A percentile compares a stretch with the other conserved stretches of the same genome.
phyloP scores from a whole-genome alignment of 1,139 yeast species.

The Suhomyces wounanorum region DNA sequence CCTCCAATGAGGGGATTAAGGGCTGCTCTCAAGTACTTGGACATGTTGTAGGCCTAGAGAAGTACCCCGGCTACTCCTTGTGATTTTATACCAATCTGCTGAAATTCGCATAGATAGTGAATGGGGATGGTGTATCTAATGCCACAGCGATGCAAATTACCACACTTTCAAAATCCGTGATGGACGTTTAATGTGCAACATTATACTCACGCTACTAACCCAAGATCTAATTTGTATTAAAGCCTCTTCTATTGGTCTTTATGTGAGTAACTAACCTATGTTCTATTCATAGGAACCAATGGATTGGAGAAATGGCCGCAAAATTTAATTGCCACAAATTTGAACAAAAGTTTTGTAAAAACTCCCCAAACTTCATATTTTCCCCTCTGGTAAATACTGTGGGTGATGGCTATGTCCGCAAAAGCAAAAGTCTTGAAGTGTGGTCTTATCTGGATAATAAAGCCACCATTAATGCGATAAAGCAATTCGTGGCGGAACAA shows the following conservation, averaged over 20 bases:
- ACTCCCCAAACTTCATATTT: background rate
- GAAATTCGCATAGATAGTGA: background rate
- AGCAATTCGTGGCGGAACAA: background rate
- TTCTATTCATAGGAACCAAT: background rate
- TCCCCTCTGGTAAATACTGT: background rate
- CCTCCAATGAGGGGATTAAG: constrained; percentile 8
- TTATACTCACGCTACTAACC: background rate
- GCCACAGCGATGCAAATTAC: constrained; percentile 1
- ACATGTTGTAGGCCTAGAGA: background rate
- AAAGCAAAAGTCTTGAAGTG: background rate
- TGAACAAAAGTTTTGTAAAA: background rate
- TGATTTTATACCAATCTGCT: background rate
- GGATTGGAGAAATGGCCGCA: background rate
- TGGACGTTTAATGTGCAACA: background rate
- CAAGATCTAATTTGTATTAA: background rate
- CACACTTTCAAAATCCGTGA: background rate
- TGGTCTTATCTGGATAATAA: background rate
- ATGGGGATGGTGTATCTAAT: background rate
- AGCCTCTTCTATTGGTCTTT: background rate
- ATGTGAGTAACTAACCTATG: background rate
- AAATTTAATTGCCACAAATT: background rate
- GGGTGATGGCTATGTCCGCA: background rate
- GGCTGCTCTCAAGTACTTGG: constrained; percentile 4
- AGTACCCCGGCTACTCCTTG: background rate
- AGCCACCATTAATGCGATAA: background rate